A percentile compares a stretch with the other conserved stretches of the same genome.
phyloP scores from a whole-genome alignment of 108 stramenopile genomes.

The Pseudonitzschia delicatissima region DNA sequence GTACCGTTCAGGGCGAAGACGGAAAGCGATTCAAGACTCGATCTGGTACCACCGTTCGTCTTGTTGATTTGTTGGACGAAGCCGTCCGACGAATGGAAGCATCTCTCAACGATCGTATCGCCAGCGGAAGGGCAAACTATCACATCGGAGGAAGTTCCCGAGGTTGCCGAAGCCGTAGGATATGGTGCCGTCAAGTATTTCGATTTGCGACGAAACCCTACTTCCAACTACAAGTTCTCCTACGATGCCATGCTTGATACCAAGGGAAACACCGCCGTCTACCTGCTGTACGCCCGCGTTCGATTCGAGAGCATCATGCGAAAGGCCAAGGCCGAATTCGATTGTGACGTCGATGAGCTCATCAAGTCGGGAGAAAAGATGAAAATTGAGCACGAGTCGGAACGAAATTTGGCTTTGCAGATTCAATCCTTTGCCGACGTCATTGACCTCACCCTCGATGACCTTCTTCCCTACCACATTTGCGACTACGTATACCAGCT shows the following conservation, averaged over 20 bases:
- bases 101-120: constrained; percentile 72
- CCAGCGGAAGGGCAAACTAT: constrained; percentile 71
- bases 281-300: constrained; percentile 97
- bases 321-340: constrained; percentile 83
- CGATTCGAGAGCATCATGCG: constrained; percentile 92
- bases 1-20: constrained; percentile 96
- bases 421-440: constrained; percentile 83
- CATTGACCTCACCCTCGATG: constrained; percentile 72
- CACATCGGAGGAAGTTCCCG: constrained; percentile 74
- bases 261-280: constrained; percentile 98
- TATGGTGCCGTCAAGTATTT: constrained; percentile 99
- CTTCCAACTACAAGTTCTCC: constrained; percentile 96
- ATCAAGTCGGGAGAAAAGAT: constrained; percentile 51
- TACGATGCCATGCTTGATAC: constrained; percentile 99
- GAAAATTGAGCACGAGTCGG: constrained; percentile 76
- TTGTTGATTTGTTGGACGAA: constrained; percentile 97
- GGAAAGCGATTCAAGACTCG: constrained; percentile 99
- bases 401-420: constrained; percentile 91
- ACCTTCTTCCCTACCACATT: constrained; percentile 92
- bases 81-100: constrained; percentile 88
- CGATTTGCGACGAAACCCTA: constrained; percentile 95
- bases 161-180: constrained; percentile 92
- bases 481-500: constrained; percentile 95
- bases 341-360: constrained; percentile 75
- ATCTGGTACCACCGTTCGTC: constrained; percentile 95